Percentiles rank a stretch among this genome's conserved stretches.
phyloP scores from a whole-genome alignment of 352 stramenopile species.

The Phytophthora colocasiae region DNA sequence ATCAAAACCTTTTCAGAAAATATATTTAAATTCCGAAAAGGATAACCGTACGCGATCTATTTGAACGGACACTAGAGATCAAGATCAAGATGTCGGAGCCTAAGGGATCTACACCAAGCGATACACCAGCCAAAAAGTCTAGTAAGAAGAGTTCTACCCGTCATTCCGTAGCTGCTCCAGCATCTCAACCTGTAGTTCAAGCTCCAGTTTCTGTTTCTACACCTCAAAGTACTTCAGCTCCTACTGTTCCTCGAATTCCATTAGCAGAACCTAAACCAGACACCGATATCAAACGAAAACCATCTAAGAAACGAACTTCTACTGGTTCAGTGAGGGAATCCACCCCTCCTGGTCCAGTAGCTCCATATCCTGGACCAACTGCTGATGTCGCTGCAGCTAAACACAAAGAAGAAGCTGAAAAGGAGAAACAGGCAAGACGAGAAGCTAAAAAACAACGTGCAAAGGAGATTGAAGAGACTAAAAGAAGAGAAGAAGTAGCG shows the following conservation, averaged over 20 bases:
- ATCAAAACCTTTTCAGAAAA: too few species aligned
- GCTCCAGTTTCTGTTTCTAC: conserved; percentile 10
- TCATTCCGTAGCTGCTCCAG: conserved; percentile 16
- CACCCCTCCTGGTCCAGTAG: conserved; percentile 14
- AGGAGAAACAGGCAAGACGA: conserved; percentile 43
- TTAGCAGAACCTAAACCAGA: conserved; percentile 57
- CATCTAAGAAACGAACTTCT: conserved; percentile 60
- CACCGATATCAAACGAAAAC: conserved; percentile 33
- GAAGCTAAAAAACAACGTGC: conserved; percentile 64
- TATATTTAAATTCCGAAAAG: too few species aligned
- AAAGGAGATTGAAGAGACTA: conserved; percentile 62
- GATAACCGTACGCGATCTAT: too few species aligned
- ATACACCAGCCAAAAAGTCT: conserved; percentile 27
- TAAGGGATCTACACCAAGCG: conserved; percentile 28
- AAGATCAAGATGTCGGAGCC: conserved; percentile 46
- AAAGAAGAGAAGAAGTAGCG: conserved; percentile 55
- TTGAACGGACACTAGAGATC: conserved; percentile 19
- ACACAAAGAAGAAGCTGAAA: conserved; percentile 46
- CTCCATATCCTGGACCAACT: conserved; percentile 9
- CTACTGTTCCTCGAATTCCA: conserved; percentile 49
- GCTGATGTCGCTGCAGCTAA: conserved; percentile 36
- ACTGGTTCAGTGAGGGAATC: conserved; percentile 6
- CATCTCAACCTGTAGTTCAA: conserved; percentile 16
- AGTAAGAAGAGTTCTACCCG: conserved; percentile 47
- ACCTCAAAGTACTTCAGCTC: conserved; percentile 26